Percentiles rank a stretch among this genome's conserved stretches.
Evolutionary conservation across 495 filamentous ascomycete species (phyloP).

Genomic region (Penicillium cinerascens): DNA sequence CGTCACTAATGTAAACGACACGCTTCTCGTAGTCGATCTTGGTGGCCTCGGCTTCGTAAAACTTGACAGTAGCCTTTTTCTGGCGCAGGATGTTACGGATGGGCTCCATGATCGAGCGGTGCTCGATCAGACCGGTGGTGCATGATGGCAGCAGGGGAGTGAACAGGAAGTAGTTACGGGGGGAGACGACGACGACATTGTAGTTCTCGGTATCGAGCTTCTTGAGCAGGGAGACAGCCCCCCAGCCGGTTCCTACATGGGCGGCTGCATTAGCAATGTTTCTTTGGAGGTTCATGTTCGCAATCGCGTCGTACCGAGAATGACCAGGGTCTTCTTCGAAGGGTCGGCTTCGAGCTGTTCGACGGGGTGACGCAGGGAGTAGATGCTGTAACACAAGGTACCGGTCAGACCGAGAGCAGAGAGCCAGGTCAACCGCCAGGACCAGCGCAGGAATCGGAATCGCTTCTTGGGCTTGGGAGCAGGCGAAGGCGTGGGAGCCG

Average conservation of each 20-base stretch:
- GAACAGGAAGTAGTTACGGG: slow-evolving; percentile 99
- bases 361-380: slow-evolving; percentile 71
- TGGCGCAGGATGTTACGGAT: slow-evolving; percentile 90
- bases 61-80: slow-evolving; percentile 88
- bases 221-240: slow-evolving; percentile 93
- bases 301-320: slow-evolving; percentile 67
- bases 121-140: slow-evolving; percentile 95
- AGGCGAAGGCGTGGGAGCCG: slow-evolving; percentile 32
- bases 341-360: slow-evolving; percentile 81
- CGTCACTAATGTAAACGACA: slow-evolving; percentile 81
- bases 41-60: slow-evolving; percentile 96
- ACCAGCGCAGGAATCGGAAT: slow-evolving; percentile 56
- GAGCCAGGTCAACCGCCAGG: slow-evolving; percentile 75
- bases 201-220: slow-evolving; percentile 98
- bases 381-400: slow-evolving; percentile 77
- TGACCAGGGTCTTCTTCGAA: slow-evolving; percentile 92
- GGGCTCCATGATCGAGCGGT: slow-evolving; percentile 99
- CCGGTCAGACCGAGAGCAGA: slow-evolving; percentile 62
- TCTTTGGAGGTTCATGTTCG: not conserved
- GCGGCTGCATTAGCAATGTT: slow-evolving; percentile 19
- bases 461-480: slow-evolving; percentile 44
- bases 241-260: slow-evolving; percentile 84
- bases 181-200: slow-evolving; percentile 92
- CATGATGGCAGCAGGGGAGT: slow-evolving; percentile 95
- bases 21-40: slow-evolving; percentile 94